Conservation (phyloP, 2,329 filamentous ascomycete genomes). For the Trichoderma atrobrunneum region DNA sequence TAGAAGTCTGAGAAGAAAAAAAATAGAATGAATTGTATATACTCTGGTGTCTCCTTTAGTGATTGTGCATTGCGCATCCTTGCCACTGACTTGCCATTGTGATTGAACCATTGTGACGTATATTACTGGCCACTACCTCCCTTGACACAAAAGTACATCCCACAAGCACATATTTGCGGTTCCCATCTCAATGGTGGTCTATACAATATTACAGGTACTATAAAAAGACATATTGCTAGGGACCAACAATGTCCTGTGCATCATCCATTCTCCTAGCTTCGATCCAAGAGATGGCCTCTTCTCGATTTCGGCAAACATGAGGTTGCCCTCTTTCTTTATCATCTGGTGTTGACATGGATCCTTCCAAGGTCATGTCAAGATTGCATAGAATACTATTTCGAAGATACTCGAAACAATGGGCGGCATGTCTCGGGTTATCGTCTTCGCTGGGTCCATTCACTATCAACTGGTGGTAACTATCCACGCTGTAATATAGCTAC, state of each 20-base stretch:
- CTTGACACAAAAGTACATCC: neutral
- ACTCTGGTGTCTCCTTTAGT: neutral
- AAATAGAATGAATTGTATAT: neutral
- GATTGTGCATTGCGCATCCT: neutral
- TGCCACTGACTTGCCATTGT: neutral
- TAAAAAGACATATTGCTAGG: neutral
- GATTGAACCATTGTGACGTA: neutral
- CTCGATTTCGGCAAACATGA: neutral
- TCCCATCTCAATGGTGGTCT: neutral
- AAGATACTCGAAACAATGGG: slow-evolving; percentile 6
- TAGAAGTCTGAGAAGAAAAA: neutral
- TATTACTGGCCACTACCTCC: too few relatives aligned
- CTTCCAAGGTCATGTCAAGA: neutral
- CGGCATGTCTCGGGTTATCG: neutral
- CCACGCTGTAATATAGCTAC: slow-evolving; percentile 1
- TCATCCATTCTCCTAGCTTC: slow-evolving; percentile 1
- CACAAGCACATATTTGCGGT: neutral
- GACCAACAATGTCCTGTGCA: neutral
- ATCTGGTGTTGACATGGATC: slow-evolving; percentile 2
- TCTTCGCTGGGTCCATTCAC: neutral
- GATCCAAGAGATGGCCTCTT: slow-evolving; percentile 2
- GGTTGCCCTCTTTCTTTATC: neutral
- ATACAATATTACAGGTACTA: neutral
- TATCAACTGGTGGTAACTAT: slow-evolving; percentile 1
- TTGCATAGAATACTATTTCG: slow-evolving; percentile 7